Evolutionary conservation across 1,139 yeast species (phyloP), one percentile per base, ranked within the genome.

Genomic region (Pneumocystis jirovecii): DNA sequence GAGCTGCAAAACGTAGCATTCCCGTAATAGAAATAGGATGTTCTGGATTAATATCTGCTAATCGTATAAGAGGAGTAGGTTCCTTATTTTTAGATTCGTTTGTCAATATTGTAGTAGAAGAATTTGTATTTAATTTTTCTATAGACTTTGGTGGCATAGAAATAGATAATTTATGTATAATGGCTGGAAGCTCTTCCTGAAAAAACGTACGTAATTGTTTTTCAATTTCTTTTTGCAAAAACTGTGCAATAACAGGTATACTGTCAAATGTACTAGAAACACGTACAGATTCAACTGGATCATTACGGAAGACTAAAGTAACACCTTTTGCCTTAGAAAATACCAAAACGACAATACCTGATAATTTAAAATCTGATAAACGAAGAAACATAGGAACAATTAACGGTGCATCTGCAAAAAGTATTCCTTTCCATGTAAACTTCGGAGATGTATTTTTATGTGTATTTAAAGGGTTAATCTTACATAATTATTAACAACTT

Each of bases 211-310:
- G 78, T 60, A 89, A 85, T 74, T 88, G 95, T 66, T 80, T 82
- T 73, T 89, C 96, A 68, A 89, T 89, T 73, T 89, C 95, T 62
- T 82, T 82, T 72, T 89, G 96, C 66, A 89, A 76, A 70, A 88
- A 87, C 68, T 84, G 82, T 21, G 95, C 95, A 72, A 89, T 83
- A 0, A 89, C 91, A 66, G 87, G 89, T 60, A 89, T 87, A 60
- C 86, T 84, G 74, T 89, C 96, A 76, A 89, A 89, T 17, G 96
- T 86, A 8, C 95, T 87, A 67, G 85, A 83, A 10, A 89, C 96
- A 69, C 85, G 85, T 68, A 89, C 88, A 39, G 86, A 83, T 70
- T 88, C 95, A 67, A 89, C 79, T 0, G 96, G 96, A 74, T 89
- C 96, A 74, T 89, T 89, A 70, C 93, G 81, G 76, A 89, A 89